Base-by-base conservation (phyloP, 2,329 filamentous ascomycete species). In the Stenocarpella maydis region DNA sequence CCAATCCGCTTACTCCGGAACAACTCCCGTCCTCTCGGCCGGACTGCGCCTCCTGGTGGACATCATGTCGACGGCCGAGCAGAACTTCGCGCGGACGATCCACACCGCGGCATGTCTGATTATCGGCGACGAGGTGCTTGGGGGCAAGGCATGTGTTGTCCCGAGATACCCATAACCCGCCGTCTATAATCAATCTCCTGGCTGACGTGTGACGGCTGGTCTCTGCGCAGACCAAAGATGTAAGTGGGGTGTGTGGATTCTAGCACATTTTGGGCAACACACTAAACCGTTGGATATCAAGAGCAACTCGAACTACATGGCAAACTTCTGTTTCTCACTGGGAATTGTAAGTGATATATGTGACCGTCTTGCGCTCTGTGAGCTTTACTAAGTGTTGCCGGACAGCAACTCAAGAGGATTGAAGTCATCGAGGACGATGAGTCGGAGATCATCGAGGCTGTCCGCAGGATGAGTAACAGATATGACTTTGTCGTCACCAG, bases 401-500 rank as follows among this genome's bases (percentile, higher is more conserved):
- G 17, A 31, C 68, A 90, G 88, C 84, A 89, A 72, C 83, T 99
- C 73, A 96, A 95, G 80, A 87, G 94, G 55, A 86, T 98, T 67
- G 96, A 98, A 79, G 95, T 98, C 69, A 96, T 98, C 75, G 91
- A 93, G 71, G 96, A 99, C 76, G 95, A 98, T 72, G 94, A 97
- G 77, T 84, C 84, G 72, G 95, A 98, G 76, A 98, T 99, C 77
- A 84, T 95, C 64, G 95, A 98, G 79, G 94, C 94, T 1, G 91
- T 94, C 7, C 86, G 86, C 65, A 90, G 95, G 72, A 97, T 99
- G 94, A 97, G 93, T 77, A 86, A 87, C 65, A 90, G 88, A 73
- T 98, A 98, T 78, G 96, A 98, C 80, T 93, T 98, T 78, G 93
- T 99, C 54, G 93, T 98, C 6, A 98, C 96, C 8, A 96, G 86